Base-by-base conservation (phyloP, 106 monocot species). In the Dactylorhiza incarnata region DNA sequence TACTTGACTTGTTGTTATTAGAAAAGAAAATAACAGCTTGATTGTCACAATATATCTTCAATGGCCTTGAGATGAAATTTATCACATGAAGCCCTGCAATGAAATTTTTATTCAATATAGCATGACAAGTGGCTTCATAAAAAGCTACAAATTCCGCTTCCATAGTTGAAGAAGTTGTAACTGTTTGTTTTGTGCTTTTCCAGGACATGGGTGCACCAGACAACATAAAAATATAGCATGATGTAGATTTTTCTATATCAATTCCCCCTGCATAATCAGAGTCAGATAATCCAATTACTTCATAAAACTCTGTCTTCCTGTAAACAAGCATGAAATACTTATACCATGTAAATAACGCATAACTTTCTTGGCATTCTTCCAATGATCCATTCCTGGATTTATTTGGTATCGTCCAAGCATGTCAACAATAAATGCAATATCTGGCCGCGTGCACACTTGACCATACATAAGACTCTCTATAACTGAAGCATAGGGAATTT, bases 1-100 rank as follows among this genome's bases (percentile, higher is more conserved):
- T 83, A 90, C 61, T 72, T 72, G 72, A 10, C 6, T 45, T 47
- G 6, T n/a, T n/a, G n/a, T 72, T 44, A 26, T 72, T 47, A 45
- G 72, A 72, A 48, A 45, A 72, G 4, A 47, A 72, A 9, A 72
- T n/a, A 45, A 15, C 0, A 72, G 29, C 11, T 45, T 72, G 14
- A 48, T 72, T 72, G 16, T 72, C 72, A 72, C 45, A 48, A 72
- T 46, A 12, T 72, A 87, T 83, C 6, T 77, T 90, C 6, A 74
- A 55, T 59, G 50, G 54, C 67, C 50, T 48, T 24, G 1, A 80
- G 75, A 72, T 80, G 52, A 65, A 80, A 82, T 63, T 77, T 75
- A 24, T 37, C n/a, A 15, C 24, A 79, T 59, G 82, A 54, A n/a
- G 78, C 67, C 62, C 81, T 82, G 29, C 5, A 17, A 72, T 47